These are phyloP conservation scores for Geotrichum fermentans DNA, from an alignment of 1,139 yeast genomes.

Conservation along the genomic window DNA sequence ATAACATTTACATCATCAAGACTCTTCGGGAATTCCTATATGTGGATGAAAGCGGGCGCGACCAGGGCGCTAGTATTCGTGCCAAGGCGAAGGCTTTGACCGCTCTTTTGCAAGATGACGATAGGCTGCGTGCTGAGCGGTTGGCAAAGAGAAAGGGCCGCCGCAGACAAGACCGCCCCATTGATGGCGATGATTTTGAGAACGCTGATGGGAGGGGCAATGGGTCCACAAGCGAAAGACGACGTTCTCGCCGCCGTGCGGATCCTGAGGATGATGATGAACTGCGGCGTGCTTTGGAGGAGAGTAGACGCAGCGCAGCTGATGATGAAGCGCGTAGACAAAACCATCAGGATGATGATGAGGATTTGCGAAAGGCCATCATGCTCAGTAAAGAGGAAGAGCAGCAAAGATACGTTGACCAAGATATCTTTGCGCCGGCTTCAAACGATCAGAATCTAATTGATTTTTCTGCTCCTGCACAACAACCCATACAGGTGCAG, in stretches of 20 bases:
- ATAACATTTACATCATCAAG: conserved; percentile 81
- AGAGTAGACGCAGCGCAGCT: conserved; percentile 77
- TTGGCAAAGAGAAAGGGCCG: conserved; percentile 39
- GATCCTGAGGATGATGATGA: conserved; percentile 70
- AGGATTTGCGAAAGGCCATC: conserved; percentile 75
- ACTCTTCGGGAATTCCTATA: conserved; percentile 88
- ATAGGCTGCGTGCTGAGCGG: conserved; percentile 73
- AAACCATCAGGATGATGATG: conserved; percentile 48
- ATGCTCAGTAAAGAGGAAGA: conserved; percentile 86
- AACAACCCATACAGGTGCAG: conserved; percentile 30
- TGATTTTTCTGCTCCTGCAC: conserved; percentile 35
- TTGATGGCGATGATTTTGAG: conserved; percentile 2
- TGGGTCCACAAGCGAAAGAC: conserved; percentile 14
- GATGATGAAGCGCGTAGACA: conserved; percentile 67
- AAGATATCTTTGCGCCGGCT: conserved; percentile 19
- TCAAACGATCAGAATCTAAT: conserved; percentile 15
- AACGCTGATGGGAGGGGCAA: conserved; percentile 17
- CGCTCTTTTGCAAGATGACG: conserved; percentile 72
- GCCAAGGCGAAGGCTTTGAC: conserved; percentile 91
- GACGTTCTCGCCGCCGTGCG: conserved; percentile 14
- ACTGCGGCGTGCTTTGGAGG: conserved; percentile 74
- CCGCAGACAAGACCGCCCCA: conserved; percentile 18
- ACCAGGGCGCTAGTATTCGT: conserved; percentile 84
- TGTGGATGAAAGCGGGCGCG: conserved; percentile 71
- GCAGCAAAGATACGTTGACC: conserved; percentile 37